These are phyloP conservation scores for Pisolithus albus DNA, from an alignment of 768 basidiomycete genomes.

Conservation along the genomic window DNA sequence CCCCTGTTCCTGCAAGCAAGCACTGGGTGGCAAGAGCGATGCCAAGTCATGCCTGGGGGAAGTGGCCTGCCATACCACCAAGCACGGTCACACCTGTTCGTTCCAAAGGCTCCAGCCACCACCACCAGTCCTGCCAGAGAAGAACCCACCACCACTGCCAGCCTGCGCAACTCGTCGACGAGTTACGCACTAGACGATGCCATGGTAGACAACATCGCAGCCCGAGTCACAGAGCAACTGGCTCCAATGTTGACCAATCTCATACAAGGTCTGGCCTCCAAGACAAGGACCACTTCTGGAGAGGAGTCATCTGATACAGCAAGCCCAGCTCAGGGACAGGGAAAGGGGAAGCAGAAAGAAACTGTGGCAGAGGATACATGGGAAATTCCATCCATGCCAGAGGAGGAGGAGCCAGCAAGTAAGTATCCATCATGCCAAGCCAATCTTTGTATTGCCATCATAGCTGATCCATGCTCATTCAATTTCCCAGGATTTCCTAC, in stretches of 20 bases:
- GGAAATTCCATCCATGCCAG: too few relatives aligned
- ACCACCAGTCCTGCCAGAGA: too few relatives aligned
- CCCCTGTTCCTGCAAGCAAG: conserved; percentile 20
- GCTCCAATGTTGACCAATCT: neutral
- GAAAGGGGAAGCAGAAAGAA: neutral
- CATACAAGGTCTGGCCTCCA: conserved; percentile 5
- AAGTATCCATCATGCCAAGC: neutral
- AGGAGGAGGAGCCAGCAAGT: too few relatives aligned
- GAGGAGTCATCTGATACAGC: neutral
- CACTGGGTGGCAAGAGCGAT: neutral
- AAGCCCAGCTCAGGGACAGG: conserved; percentile 2
- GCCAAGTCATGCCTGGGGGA: neutral
- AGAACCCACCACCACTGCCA: neutral
- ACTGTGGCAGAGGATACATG: neutral
- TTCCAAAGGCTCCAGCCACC: too few relatives aligned
- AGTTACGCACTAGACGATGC: neutral
- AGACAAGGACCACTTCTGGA: too few relatives aligned
- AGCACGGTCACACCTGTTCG: neutral
- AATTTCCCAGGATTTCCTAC: neutral
- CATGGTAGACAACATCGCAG: neutral
- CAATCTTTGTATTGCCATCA: too few relatives aligned
- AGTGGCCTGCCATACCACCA: neutral
- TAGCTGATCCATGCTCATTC: conserved; percentile 1
- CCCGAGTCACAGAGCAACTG: neutral
- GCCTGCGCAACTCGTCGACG: neutral